Conservation (phyloP, 2,329 filamentous ascomycete species). For the Cladosporium sp. region DNA sequence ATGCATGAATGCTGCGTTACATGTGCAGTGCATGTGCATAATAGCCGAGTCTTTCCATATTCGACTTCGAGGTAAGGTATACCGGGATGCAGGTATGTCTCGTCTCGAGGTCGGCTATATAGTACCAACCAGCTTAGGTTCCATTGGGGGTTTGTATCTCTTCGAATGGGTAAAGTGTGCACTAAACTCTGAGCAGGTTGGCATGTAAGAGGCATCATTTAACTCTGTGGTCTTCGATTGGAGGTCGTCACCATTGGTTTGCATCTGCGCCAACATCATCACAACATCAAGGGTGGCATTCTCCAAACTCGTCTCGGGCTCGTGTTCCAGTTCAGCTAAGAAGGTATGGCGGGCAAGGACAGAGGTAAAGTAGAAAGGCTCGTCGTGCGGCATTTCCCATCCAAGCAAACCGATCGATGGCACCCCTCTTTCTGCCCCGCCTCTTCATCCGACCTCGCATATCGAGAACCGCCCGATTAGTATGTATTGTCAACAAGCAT, state of each 20-base stretch:
- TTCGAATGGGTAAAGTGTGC: neutral
- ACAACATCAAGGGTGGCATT: neutral
- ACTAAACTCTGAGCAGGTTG: neutral
- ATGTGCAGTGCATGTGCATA: neutral
- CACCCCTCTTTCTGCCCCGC: slow-evolving; percentile 1
- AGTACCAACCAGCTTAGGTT: neutral
- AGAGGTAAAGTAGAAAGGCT: neutral
- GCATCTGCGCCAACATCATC: neutral
- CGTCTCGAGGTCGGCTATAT: slow-evolving; percentile 7
- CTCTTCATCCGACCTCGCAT: neutral
- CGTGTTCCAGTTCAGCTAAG: neutral
- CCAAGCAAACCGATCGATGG: neutral
- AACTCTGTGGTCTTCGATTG: neutral
- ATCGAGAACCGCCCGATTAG: neutral
- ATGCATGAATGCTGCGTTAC: neutral
- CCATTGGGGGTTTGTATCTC: neutral
- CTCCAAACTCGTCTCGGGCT: neutral
- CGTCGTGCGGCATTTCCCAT: neutral
- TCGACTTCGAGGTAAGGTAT: neutral
- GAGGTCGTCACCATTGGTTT: neutral
- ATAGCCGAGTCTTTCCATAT: neutral
- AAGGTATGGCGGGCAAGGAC: neutral
- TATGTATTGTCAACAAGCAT: neutral
- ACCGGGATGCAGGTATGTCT: neutral
- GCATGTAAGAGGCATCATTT: neutral